Base-by-base conservation (phyloP, 345 rosid genomes). In the Eucalyptus marginata region DNA sequence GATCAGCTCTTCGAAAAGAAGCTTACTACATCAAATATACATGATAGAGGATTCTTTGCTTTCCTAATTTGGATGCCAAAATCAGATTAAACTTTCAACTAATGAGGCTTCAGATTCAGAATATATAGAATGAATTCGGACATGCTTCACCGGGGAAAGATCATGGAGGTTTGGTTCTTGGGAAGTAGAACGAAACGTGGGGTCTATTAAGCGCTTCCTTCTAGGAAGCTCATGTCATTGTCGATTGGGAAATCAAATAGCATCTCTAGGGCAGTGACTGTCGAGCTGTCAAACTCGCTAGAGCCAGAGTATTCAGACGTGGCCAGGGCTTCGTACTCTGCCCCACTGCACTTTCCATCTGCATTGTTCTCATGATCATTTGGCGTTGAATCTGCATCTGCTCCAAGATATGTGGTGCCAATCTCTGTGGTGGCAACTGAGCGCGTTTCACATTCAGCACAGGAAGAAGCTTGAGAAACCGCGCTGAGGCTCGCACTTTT, bases 171-270 rank as follows among this genome's bases (percentile, higher is more conserved):
- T 71, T 33, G 81, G 81, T 71, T 36, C 25, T 5, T 71, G 81
- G 11, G 81, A 71, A 71, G 40, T 17, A 9, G 44, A 71, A 71
- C 25, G 13, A 71, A 2, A 71, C 81, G 5, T 22, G 12, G 1
- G 46, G 44, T 71, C 25, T 71, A 71, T 18, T 33, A 71, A 36
- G 44, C 13, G 7, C 81, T 71, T 50, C 59, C 80, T 88, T 84
- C 91, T 68, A 87, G 85, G 89, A 98, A 97, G 88, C 97, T 97
- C 98, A 98, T 98, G 86, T 98, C 98, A 87, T 97, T 94, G 94
- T 95, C 94, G 64, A 98, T 96, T 2, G 99, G 99, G 86, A 95
- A 97, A 88, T 97, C 99, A 91, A 97, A 89, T 89, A 97, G 92
- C 68, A 97, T 93, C 86, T 96, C 96, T 68, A 98, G 80, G 3